Evolutionary conservation across 352 stramenopile species (phyloP).

Genomic region (Peronospora destructor): DNA sequence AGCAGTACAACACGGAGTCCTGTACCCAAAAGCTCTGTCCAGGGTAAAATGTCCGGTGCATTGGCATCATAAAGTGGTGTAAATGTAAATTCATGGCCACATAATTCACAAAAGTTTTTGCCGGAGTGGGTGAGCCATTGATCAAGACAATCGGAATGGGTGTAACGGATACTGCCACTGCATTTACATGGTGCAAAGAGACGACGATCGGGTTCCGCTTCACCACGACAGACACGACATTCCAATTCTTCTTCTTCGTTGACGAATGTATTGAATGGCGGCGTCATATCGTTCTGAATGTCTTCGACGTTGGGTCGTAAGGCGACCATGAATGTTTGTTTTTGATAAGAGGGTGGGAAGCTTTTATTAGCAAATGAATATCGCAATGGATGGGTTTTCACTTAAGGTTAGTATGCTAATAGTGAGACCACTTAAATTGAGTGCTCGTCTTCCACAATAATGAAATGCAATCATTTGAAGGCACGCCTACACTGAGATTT

Average conservation of each 20-base stretch:
- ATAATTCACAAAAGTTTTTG: slow-evolving; percentile 91
- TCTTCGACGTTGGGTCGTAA: no score
- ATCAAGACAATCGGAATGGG: slow-evolving; percentile 91
- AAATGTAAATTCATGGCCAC: slow-evolving; percentile 90
- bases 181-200: slow-evolving; percentile 90
- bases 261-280: background rate
- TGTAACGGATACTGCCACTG: slow-evolving; percentile 91
- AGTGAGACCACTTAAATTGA: no score
- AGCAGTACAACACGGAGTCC: slow-evolving; percentile 68
- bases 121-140: slow-evolving; percentile 91
- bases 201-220: slow-evolving; percentile 69
- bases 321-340: no score
- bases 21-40: slow-evolving; percentile 80
- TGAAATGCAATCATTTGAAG: no score
- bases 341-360: no score
- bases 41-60: slow-evolving; percentile 83
- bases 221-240: slow-evolving; percentile 90
- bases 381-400: no score
- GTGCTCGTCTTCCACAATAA: no score
- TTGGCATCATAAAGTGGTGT: slow-evolving; percentile 86
- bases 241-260: slow-evolving; percentile 67
- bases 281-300: no score
- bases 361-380: no score
- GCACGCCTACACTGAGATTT: no score
- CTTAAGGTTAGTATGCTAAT: no score